These are phyloP conservation scores for Tarenaya hassleriana DNA, from an alignment of 345 rosid genomes.

Conservation along the genomic window DNA sequence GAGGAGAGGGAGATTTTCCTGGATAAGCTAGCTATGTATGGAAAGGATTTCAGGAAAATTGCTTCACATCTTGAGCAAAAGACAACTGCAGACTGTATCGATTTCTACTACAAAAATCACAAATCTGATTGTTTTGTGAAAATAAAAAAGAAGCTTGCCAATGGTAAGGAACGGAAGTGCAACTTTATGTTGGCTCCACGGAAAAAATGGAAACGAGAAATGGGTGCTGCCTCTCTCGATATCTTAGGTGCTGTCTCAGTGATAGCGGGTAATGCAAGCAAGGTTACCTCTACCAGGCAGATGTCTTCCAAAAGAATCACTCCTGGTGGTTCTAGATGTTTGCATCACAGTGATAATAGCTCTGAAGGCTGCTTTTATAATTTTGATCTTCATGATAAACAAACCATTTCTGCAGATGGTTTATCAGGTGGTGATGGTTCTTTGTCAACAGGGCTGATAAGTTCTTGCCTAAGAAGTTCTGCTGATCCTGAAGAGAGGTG, in stretches of 20 bases:
- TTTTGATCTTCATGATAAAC: conserved; percentile 50
- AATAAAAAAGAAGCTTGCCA: conserved; percentile 59
- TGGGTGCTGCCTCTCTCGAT: conserved; percentile 68
- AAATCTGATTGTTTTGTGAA: conserved; percentile 85
- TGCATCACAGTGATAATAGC: conserved; percentile 37
- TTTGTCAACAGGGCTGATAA: conserved; percentile 78
- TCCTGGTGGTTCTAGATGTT: conserved; percentile 40
- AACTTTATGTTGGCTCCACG: conserved; percentile 53
- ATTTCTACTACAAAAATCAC: conserved; percentile 96
- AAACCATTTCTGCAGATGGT: conserved; percentile 79
- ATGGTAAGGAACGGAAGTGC: conserved; percentile 50
- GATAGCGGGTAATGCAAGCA: conserved; percentile 64
- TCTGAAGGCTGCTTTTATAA: conserved; percentile 43
- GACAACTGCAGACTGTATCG: conserved; percentile 92
- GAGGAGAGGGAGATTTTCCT: conserved; percentile 80
- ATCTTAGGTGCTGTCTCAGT: conserved; percentile 71
- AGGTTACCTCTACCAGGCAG: conserved; percentile 31
- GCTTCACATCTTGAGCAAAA: conserved; percentile 82
- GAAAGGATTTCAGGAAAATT: conserved; percentile 83
- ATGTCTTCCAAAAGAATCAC: conserved; percentile 38
- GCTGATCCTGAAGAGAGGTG: conserved; percentile 47
- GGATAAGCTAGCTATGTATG: conserved; percentile 57
- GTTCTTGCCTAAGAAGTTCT: conserved; percentile 72
- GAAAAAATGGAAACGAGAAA: conserved; percentile 64
- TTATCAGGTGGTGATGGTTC: conserved; percentile 64